Percentiles rank a stretch among this genome's conserved stretches.
These are phyloP conservation scores for Blastomyces percursus DNA, from an alignment of 2,329 filamentous ascomycete species.

Conservation along the genomic window DNA sequence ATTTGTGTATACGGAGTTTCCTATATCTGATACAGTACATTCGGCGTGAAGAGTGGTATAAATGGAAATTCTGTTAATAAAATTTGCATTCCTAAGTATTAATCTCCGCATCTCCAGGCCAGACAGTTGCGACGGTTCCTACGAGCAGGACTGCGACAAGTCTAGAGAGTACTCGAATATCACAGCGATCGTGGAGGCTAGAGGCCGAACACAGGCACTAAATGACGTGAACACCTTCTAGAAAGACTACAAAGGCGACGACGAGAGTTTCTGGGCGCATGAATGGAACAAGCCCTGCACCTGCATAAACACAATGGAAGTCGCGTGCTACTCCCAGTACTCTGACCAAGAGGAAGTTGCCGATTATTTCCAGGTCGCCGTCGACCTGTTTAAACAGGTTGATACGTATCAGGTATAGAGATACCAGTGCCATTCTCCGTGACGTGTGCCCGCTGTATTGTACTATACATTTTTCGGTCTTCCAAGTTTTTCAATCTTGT, in stretches of 20 bases:
- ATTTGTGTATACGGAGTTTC: neutral
- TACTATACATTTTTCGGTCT: neutral
- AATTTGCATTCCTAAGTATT: neutral
- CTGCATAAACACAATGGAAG: conserved; percentile 58
- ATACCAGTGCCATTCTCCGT: neutral
- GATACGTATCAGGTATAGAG: conserved; percentile 41
- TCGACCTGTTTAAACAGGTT: conserved; percentile 45
- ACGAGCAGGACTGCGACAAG: conserved; percentile 45
- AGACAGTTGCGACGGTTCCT: conserved; percentile 48
- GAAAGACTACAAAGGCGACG: conserved; percentile 45
- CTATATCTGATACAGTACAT: neutral
- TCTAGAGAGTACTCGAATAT: conserved; percentile 48
- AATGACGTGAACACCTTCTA: conserved; percentile 51
- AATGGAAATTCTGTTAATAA: neutral
- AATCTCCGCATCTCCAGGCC: conserved; percentile 25
- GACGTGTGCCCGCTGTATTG: neutral
- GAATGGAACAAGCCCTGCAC: conserved; percentile 64
- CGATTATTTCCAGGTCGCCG: conserved; percentile 46
- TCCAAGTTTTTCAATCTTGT: too few relatives aligned
- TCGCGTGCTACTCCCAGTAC: conserved; percentile 51
- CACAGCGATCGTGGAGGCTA: conserved; percentile 41
- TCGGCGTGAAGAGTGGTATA: too few relatives aligned
- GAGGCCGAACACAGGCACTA: conserved; percentile 41
- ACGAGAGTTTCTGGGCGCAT: conserved; percentile 55
- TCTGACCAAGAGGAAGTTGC: conserved; percentile 46